phyloP scores from a whole-genome alignment of 2,329 filamentous ascomycete genomes.

The Neocatenulostroma microsporum region DNA sequence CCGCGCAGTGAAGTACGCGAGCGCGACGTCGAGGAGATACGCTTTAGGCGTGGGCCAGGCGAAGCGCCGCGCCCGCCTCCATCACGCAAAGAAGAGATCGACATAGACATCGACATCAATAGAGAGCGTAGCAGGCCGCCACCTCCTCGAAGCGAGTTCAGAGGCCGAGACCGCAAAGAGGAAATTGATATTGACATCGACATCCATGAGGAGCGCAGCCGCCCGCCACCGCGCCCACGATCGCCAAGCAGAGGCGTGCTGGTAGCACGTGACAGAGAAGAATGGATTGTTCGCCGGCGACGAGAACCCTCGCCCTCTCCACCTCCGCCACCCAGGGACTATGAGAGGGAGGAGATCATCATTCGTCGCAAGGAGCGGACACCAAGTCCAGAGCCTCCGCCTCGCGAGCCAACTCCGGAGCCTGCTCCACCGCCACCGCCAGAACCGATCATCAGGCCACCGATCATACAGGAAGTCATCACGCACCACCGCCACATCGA shows the following conservation, averaged over 20 bases:
- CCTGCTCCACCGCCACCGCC: conserved; percentile 45
- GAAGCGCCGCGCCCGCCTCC: conserved; percentile 20
- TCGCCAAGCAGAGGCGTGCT: conserved; percentile 28
- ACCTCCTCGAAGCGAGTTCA: conserved; percentile 13
- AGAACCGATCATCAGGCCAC: conserved; percentile 63
- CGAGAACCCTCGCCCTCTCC: conserved; percentile 26
- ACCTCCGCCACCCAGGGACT: conserved; percentile 29
- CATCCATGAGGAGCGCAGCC: conserved; percentile 34
- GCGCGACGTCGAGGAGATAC: conserved; percentile 38
- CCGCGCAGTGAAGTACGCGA: conserved; percentile 22
- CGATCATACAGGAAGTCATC: conserved; percentile 80
- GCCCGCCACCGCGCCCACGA: conserved; percentile 21
- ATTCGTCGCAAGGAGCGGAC: conserved; percentile 39
- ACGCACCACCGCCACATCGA: conserved; percentile 83
- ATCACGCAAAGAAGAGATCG: conserved; percentile 20
- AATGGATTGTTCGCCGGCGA: conserved; percentile 31
- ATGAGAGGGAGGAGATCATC: conserved; percentile 37
- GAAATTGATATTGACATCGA: conserved; percentile 30
- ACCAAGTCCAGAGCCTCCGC: conserved; percentile 24
- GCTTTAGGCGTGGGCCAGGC: conserved; percentile 36
- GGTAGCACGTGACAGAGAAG: conserved; percentile 28
- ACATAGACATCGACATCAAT: conserved; percentile 33
- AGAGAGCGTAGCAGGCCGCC: conserved; percentile 22
- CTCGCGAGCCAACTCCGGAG: conserved; percentile 41
- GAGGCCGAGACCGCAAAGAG: conserved; percentile 16